Conservation (phyloP, 2,329 filamentous ascomycete species). For the Mycogone perniciosa region DNA sequence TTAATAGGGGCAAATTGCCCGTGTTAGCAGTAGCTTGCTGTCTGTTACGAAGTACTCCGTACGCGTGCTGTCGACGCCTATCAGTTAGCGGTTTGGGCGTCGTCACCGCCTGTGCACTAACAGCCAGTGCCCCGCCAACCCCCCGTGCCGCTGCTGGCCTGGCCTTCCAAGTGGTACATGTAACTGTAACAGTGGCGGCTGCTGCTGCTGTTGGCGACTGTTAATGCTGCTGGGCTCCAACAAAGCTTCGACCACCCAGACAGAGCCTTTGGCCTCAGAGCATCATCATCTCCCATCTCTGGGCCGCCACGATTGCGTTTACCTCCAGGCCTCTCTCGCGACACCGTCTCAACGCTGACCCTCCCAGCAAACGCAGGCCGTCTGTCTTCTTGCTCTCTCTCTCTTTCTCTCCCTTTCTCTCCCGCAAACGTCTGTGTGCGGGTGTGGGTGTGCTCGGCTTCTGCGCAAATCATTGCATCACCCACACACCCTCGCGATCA, state of each 20-base stretch:
- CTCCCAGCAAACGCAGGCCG: not conserved
- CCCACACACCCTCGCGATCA: constrained; percentile 21
- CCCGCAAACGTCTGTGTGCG: no score
- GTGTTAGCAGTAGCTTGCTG: no score
- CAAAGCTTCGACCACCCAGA: constrained; percentile 1
- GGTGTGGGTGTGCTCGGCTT: constrained; percentile 5
- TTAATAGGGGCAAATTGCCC: no score
- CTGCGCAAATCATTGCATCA: constrained; percentile 23
- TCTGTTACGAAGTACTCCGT: no score
- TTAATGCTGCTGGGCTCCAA: constrained; percentile 5
- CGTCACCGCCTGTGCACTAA: not conserved
- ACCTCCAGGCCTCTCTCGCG: not conserved
- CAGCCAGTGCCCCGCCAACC: not conserved
- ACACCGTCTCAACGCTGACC: not conserved
- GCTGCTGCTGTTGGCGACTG: not conserved
- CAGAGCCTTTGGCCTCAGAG: not conserved
- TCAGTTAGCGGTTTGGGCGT: not conserved
- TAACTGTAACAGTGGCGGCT: not conserved
- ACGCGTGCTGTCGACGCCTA: not conserved
- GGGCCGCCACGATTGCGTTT: not conserved
- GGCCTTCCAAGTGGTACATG: not conserved
- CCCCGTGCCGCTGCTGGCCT: constrained; percentile 1
- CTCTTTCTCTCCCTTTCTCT: not conserved
- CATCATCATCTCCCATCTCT: not conserved
- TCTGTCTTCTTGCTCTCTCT: constrained; percentile 10